Base-by-base conservation (phyloP, 1,139 yeast genomes). In the Debaryomyces singareniensis region DNA sequence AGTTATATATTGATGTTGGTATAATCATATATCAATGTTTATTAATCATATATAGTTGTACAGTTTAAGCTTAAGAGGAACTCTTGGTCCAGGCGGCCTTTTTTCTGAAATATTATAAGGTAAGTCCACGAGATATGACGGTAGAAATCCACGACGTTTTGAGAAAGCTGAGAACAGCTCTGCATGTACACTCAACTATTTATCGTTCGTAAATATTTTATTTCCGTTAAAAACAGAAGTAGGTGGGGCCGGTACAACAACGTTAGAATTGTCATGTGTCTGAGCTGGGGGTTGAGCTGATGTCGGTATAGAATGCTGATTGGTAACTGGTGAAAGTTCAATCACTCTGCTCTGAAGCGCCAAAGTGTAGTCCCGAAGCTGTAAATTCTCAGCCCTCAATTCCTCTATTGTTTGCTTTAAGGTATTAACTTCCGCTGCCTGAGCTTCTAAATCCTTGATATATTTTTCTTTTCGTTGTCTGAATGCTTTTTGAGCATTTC, bases 401-500 rank as follows among this genome's bases (percentile, higher is more conserved):
- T 70, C 73, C 35, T 77, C 83, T 40, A 82, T 70, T 10, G 77
- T 71, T 41, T 72, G 77, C 48, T 75, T 73, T 44, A 81, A 59
- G 20, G 61, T 61, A 36, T 72, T 75, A 29, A 75, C 72, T 49
- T 78, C 80, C 28, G 69, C 66, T 4, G 83, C 84, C 49, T 78
- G 78, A 23, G 63, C 55, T 57, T 86, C 95, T 37, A 86, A 64
- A 29, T 84, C 89, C 53, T 78, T 81, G 42, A 86, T 75, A 46
- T 83, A 77, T 37, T 73, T 71, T 43, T 84, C 95, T 50, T 82
- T 79, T 35, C 95, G 68, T 48, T 76, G 78, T 49, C 96, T 70
- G 58, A 85, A 86, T 7, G 95, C 94, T 43, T 84, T 73, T 55
- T 86, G 96, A 1, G 96, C 95, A 36, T 75, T 78, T 47, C 96